These are phyloP conservation scores for Eragrostis nindensis DNA, from an alignment of 176 grass and related monocot species.

Conservation along the genomic window DNA sequence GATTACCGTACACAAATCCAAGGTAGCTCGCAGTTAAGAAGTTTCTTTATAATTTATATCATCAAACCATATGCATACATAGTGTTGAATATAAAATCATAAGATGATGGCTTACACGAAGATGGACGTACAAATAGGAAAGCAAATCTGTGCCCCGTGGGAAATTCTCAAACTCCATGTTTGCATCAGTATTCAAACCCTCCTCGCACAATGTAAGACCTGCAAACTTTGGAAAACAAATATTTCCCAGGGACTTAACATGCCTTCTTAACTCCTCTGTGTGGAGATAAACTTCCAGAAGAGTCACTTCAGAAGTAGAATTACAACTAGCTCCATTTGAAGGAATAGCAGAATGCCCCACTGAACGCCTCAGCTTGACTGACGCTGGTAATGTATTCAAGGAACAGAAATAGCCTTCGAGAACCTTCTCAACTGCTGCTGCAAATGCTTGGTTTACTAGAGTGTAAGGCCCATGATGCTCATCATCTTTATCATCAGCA, in stretches of 20 bases:
- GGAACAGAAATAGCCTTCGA: conserved; percentile 89
- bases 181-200: conserved; percentile 73
- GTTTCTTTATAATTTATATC: conserved; percentile 22
- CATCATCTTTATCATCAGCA: conserved; percentile 40
- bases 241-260: conserved; percentile 84
- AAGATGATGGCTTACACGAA: conserved; percentile 85
- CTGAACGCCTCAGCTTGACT: conserved; percentile 68
- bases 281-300: conserved; percentile 92
- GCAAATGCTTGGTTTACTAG: conserved; percentile 92
- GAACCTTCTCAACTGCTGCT: conserved; percentile 77
- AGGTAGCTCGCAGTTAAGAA: conserved; percentile 2
- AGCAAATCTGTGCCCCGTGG: conserved; percentile 86
- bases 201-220: conserved; percentile 76
- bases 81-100: conserved; percentile 6
- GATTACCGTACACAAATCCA: conserved; percentile 20
- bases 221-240: conserved; percentile 86
- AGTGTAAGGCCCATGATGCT: conserved; percentile 53
- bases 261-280: conserved; percentile 88
- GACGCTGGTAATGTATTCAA: conserved; percentile 78
- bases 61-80: conserved; percentile 18
- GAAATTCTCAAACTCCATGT: conserved; percentile 82
- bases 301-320: conserved; percentile 67
- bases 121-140: conserved; percentile 94
- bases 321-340: conserved; percentile 37
- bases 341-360: conserved; percentile 27